Conservation (phyloP, 805 yeast species). For the Cyberlindnera xylosilytica region DNA sequence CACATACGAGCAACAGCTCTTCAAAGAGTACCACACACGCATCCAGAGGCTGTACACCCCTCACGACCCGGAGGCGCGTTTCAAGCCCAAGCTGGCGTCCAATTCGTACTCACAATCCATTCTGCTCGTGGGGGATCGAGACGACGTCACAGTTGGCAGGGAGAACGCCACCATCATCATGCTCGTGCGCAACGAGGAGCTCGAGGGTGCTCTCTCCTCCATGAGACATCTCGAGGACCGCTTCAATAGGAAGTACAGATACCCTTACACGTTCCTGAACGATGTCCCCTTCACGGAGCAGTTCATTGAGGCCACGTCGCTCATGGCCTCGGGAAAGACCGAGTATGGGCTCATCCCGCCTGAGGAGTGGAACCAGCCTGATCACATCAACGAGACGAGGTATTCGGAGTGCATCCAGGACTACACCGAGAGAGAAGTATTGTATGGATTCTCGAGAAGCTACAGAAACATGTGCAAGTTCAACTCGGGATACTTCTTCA, state of each 20-base stretch:
- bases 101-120: conserved; percentile 36
- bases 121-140: conserved; percentile 29
- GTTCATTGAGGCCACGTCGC: conserved; percentile 56
- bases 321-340: conserved; percentile 63
- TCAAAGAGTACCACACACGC: conserved; percentile 9
- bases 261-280: conserved; percentile 78
- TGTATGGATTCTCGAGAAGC: conserved; percentile 63
- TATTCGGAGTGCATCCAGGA: conserved; percentile 46
- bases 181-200: conserved; percentile 82
- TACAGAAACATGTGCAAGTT: conserved; percentile 95
- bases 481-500: conserved; percentile 87
- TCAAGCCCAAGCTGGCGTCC: conserved; percentile 33
- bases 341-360: conserved; percentile 64
- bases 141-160: conserved; percentile 39
- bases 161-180: conserved; percentile 87
- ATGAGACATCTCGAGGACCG: conserved; percentile 79
- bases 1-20: conserved; percentile 16
- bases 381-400: conserved; percentile 56
- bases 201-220: conserved; percentile 67
- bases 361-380: conserved; percentile 78
- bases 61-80: conserved; percentile 21
- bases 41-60: conserved; percentile 24
- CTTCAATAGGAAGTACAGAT: conserved; percentile 61
- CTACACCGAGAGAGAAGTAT: conserved; percentile 44
- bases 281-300: conserved; percentile 66